These are phyloP conservation scores for Eragrostis curvula DNA, from an alignment of 176 grass and related monocot genomes.

Conservation along the genomic window DNA sequence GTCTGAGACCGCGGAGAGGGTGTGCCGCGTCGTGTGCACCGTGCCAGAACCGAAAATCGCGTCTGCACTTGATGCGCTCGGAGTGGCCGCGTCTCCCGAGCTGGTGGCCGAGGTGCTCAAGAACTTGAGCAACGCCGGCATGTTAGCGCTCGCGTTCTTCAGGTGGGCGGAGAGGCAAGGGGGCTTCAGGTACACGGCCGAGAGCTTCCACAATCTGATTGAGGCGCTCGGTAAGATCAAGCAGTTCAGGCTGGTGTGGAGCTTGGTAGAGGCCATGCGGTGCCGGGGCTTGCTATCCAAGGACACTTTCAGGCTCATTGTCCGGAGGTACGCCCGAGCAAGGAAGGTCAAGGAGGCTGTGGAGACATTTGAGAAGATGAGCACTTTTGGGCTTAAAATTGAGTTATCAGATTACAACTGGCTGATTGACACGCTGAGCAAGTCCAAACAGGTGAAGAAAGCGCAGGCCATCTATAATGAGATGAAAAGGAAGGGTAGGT, in stretches of 20 bases:
- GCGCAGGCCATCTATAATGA: slow-evolving; percentile 66
- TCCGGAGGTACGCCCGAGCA: slow-evolving; percentile 59
- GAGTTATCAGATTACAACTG: slow-evolving; percentile 71
- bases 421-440: slow-evolving; percentile 62
- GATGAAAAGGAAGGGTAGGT: slow-evolving; percentile 66
- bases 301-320: slow-evolving; percentile 68
- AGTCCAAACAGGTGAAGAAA: slow-evolving; percentile 66
- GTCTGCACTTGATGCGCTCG: slow-evolving; percentile 45
- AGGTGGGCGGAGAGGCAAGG: slow-evolving; percentile 75
- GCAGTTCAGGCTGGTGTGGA: slow-evolving; percentile 69
- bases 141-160: slow-evolving; percentile 62
- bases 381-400: slow-evolving; percentile 47
- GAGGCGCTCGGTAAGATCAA: slow-evolving; percentile 85
- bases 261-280: slow-evolving; percentile 68
- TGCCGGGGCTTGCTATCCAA: slow-evolving; percentile 50
- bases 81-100: slow-evolving; percentile 39
- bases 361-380: slow-evolving; percentile 71
- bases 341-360: slow-evolving; percentile 61
- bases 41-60: slow-evolving; percentile 27
- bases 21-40: slow-evolving; percentile 51
- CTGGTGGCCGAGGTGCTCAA: slow-evolving; percentile 61
- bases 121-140: slow-evolving; percentile 66
- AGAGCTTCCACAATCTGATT: slow-evolving; percentile 69
- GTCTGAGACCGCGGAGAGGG: slow-evolving; percentile 47
- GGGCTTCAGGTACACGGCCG: slow-evolving; percentile 55